Conservation (phyloP, 768 basidiomycete species). For the Psilocybe cyanescens region DNA sequence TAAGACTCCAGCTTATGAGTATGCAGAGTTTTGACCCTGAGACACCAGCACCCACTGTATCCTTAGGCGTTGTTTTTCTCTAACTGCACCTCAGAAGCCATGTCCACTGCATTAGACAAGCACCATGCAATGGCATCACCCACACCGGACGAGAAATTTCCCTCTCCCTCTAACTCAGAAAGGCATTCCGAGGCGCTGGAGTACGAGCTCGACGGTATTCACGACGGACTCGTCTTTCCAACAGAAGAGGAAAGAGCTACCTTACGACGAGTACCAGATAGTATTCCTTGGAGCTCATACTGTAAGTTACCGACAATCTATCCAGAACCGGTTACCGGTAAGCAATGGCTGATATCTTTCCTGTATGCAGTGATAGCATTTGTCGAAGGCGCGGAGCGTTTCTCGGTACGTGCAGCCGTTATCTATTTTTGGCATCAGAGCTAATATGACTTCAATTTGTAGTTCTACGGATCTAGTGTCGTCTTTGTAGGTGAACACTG, state of each 20-base stretch:
- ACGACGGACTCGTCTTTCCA: conserved; percentile 64
- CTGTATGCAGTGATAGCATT: conserved; percentile 56
- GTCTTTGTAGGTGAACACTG: conserved; percentile 42
- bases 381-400: conserved; percentile 74
- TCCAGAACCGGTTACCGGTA: conserved; percentile 28
- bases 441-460: conserved; percentile 12
- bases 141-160: not conserved
- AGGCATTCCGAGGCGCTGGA: conserved; percentile 45
- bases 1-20: not conserved
- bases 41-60: not conserved
- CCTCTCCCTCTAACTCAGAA: not conserved
- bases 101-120: not conserved
- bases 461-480: conserved; percentile 50
- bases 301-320: conserved; percentile 34
- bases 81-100: not conserved
- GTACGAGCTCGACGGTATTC: conserved; percentile 33
- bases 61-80: not conserved
- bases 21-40: not conserved
- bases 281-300: conserved; percentile 61
- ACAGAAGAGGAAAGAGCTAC: conserved; percentile 62
- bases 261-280: conserved; percentile 63
- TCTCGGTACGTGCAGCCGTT: conserved; percentile 50
- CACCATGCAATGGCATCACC: not conserved
- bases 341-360: conserved; percentile 23
- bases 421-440: not conserved